Evolutionary conservation across 23 red algal species (phyloP).

Genomic region (Agarophyton chilense): DNA sequence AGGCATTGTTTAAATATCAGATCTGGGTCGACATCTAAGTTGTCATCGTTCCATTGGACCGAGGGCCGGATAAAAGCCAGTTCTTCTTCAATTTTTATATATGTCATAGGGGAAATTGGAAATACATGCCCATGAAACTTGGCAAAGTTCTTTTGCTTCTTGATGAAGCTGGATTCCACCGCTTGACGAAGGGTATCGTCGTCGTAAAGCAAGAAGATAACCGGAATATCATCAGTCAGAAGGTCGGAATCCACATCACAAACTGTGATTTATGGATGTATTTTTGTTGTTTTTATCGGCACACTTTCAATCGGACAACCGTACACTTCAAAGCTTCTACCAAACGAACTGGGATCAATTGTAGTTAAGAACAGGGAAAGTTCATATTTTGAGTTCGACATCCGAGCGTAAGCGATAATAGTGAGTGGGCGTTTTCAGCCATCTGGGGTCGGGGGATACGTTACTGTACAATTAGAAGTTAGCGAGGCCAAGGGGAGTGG

Average conservation of each 20-base stretch:
- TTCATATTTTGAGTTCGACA: background rate
- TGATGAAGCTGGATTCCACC: background rate
- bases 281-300: background rate
- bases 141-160: background rate
- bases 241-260: slow-evolving; percentile 18
- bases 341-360: background rate
- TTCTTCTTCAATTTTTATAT: background rate
- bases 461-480: background rate
- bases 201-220: background rate
- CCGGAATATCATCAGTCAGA: background rate
- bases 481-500: background rate
- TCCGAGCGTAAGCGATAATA: slow-evolving; percentile 4
- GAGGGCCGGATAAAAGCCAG: background rate
- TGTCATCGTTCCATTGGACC: background rate
- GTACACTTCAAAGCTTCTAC: slow-evolving; percentile 10
- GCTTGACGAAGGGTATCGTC: slow-evolving; percentile 6
- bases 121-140: background rate
- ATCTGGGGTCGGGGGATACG: background rate
- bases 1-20: slow-evolving; percentile 33
- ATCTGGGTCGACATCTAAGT: background rate
- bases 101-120: background rate
- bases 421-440: slow-evolving; percentile 35
- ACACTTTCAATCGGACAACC: slow-evolving; percentile 34
- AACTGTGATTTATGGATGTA: background rate
- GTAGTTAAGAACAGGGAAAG: slow-evolving; percentile 31